Evolutionary conservation across 2,329 filamentous ascomycete species (phyloP), one percentile per base, ranked within the genome.

Genomic region (Tetracladium maxilliforme): DNA sequence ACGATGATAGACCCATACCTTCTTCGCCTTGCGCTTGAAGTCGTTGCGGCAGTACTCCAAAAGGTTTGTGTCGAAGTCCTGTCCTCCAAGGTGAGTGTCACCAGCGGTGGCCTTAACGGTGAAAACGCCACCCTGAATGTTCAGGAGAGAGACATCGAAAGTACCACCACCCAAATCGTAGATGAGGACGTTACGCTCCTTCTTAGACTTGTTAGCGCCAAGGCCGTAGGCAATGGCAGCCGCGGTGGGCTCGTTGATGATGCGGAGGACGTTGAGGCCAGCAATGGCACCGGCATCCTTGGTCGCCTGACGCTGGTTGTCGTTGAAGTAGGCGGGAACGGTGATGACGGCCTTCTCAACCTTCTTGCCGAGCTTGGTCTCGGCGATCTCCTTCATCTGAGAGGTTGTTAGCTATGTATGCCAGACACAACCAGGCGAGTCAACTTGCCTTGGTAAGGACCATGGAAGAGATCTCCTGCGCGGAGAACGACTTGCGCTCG

Each of bases 151-250:
- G 15, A 98, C 90, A 94, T 98, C 90, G 63, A 98, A 98, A 56
- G 90, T 98, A 72, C 90, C 90, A 72, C 90, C 90, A 72, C 90
- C 90, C 37, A 98, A 77, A 76, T 98, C 90, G 70, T 95, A 98
- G 67, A 98, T 95, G 42, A 98, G 72, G 49, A 98, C 87, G 55
- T 95, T 93, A 51, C 90, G 83, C 72, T 95, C 90, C 71, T 93
- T 93, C 56, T 81, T 80, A 27, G 82, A 80, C 70, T 92, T 93
- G 64, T 83, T 84, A 42, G 82, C 69, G 50, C 86, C 86, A 34
- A 98, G 80, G 71, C 90, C 90, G 59, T 98, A 98, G 45, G 90
- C 90, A 47, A 95, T 95, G 45, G 90, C 90, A 35, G 90, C 90
- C 42, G 90, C 90, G 37, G 90, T 98, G 33, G 90, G 90, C 69